Percentiles rank a stretch among this genome's conserved stretches.
Conservation (phyloP, 2,329 filamentous ascomycete genomes). For the Ceratocystis variospora region DNA sequence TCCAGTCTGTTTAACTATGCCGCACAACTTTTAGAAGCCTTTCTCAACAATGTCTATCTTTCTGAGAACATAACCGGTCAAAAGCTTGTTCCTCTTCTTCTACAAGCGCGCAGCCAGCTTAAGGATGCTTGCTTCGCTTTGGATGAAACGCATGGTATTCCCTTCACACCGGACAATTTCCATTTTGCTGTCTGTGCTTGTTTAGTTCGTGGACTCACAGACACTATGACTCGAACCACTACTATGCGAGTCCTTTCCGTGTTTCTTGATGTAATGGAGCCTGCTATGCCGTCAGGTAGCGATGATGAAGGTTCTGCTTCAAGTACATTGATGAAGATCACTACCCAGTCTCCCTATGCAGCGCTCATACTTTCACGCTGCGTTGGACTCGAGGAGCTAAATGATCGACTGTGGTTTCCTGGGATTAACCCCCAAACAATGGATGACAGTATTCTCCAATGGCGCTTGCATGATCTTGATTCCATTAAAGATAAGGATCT, state of each 20-base stretch:
- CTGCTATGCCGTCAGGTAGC: conserved; percentile 17
- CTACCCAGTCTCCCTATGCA: conserved; percentile 41
- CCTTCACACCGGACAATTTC: conserved; percentile 50
- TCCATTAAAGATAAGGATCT: conserved; percentile 46
- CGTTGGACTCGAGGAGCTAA: conserved; percentile 43
- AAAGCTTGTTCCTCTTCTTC: conserved; percentile 44
- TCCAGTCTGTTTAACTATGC: conserved; percentile 50
- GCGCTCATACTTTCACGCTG: conserved; percentile 45
- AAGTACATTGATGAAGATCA: conserved; percentile 19
- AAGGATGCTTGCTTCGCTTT: conserved; percentile 48
- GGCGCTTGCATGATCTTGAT: conserved; percentile 32
- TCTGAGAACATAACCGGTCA: conserved; percentile 45
- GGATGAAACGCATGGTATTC: conserved; percentile 52
- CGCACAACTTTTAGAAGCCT: conserved; percentile 49
- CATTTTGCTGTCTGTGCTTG: conserved; percentile 54
- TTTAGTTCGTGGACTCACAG: conserved; percentile 49
- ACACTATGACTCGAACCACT: conserved; percentile 44
- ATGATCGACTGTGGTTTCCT: conserved; percentile 48
- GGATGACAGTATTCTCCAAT: conserved; percentile 30
- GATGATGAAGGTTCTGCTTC: conserved; percentile 23
- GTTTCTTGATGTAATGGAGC: conserved; percentile 36
- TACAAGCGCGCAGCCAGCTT: conserved; percentile 46
- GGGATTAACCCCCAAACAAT: conserved; percentile 35
- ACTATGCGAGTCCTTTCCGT: conserved; percentile 48
- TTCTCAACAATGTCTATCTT: conserved; percentile 49